Base-by-base conservation (phyloP, 495 filamentous ascomycete species). In the Neurospora sp. region DNA sequence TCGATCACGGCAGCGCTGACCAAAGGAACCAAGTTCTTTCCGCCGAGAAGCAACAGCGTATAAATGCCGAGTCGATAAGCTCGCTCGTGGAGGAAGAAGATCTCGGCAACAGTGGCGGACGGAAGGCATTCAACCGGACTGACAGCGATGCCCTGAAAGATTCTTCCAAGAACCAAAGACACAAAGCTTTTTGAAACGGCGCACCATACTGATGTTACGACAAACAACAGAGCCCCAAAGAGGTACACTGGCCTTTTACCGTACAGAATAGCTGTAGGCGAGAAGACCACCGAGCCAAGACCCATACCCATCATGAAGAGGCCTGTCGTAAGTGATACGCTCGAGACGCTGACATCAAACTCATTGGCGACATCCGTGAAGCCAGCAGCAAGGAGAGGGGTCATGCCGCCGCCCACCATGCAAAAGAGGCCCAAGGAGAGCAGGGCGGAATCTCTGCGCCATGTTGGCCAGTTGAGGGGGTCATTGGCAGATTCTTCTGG, bases 61-160 rank as follows among this genome's bases (percentile, higher is more conserved):
- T 99, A 99, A 27, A 98, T 94, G n/a, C 96, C 96, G 41, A 99
- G 88, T 9, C 96, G 91, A 78, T 94, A 98, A 2, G 96, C 96
- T 53, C 95, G 86, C 82, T 98, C 96, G 74, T 98, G 96, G 20
- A 98, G 84, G 78, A 97, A 98, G 84, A 93, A 99, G 74, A 98
- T 98, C 81, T 99, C 96, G 9, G 94, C 94, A 74, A 98, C 94
- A 1, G 94, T 97, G 14, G 96, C 96, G 4, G 94, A 97, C 0
- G 96, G 96, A 69, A 99, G 87, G 76, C 93, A 95, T 81, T 99
- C 96, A n/a, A 96, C 93, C 0, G 94, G 93, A 71, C 90, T 93
- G 48, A 98, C 92, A 0, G 94, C 91, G 44, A 98, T 84, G 12
- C 96, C 96, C 81, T 94, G 92, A 72, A 98, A 88, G 65, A 99